These are phyloP conservation scores for Closterium sp. DNA, from an alignment of 139 green algal species.

Conservation along the genomic window DNA sequence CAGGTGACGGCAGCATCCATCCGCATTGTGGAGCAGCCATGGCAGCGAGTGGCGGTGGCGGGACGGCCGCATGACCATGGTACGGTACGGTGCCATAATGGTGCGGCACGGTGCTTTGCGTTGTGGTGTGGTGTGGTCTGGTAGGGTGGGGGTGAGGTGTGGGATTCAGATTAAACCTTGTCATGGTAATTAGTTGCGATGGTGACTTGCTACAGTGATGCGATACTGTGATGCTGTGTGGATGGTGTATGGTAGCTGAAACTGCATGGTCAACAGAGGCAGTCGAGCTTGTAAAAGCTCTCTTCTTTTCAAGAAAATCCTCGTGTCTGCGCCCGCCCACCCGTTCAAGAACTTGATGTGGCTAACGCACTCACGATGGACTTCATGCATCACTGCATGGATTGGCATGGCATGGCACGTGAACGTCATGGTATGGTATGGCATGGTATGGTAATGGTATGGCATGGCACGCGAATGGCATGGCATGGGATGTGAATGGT, in stretches of 20 bases:
- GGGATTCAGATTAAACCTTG: too few relatives aligned
- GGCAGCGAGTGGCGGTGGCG: constrained; percentile 64
- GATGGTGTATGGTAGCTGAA: neutral
- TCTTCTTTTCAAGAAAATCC: too few relatives aligned
- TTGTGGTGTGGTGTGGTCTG: neutral
- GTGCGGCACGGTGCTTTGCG: neutral
- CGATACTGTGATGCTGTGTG: too few relatives aligned
- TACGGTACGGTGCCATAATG: neutral
- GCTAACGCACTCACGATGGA: neutral
- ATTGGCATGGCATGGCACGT: neutral
- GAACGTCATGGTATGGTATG: neutral
- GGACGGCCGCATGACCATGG: constrained; percentile 76
- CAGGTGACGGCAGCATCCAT: constrained; percentile 43
- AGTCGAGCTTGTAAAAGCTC: too few relatives aligned
- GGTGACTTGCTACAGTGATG: too few relatives aligned
- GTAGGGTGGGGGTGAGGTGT: too few relatives aligned
- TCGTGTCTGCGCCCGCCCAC: too few relatives aligned
- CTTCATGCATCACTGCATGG: neutral
- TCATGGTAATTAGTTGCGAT: too few relatives aligned
- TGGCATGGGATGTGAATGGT: neutral
- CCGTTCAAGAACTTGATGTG: too few relatives aligned
- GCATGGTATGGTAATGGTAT: neutral
- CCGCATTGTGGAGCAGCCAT: constrained; percentile 79
- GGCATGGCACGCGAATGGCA: neutral
- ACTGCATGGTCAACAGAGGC: too few relatives aligned